Evolutionary conservation across 2,329 filamentous ascomycete species (phyloP), one percentile per base, ranked within the genome.

Genomic region (Venturia asperata): DNA sequence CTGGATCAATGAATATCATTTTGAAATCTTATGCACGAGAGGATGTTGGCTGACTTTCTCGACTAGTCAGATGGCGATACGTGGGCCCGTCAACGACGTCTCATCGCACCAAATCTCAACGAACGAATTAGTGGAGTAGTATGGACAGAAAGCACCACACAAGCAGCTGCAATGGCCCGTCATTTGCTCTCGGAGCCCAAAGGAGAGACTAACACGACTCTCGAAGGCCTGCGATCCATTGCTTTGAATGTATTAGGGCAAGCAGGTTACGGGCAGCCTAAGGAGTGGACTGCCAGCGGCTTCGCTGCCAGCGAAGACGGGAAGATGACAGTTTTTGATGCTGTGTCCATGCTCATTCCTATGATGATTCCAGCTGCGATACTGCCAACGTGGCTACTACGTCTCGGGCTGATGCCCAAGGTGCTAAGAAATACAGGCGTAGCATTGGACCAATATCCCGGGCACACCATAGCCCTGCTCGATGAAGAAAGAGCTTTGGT

Each of bases 61-160:
- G 27, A 47, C 34, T 5, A 56, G 52, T 34, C 52, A 56, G 37
- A 47, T 15, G 39, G 39, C 24, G 39, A 42, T 30, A 9, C 52
- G 37, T 64, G 63, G 63, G 24, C 41, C 15, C 63, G 63, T 30
- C 63, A 64, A 27, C 63, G 63, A 39, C 43, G 47, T 24, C 34
- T 64, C n/a, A 45, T 64, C 27, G 63, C 63, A 21, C 43, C 63
- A 7, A 45, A 39, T 7, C 63, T 64, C 19, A 64, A 64, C 63
- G 63, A 64, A 17, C 21, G 47, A 6, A 64, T 64, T 24, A 56
- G 45, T 19, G 49, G 21, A 21, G 21, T 39, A 17, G 63, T 64
- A 34, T 64, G 43, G 45, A 39, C 4, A 19, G 63, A 64, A 42
- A 56, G 30, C 24, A 27, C 17, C 30, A 15, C 21, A 2, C 63